Evolutionary conservation across 2,329 filamentous ascomycete species (phyloP).

Genomic region (Pseudonectria foliicola): DNA sequence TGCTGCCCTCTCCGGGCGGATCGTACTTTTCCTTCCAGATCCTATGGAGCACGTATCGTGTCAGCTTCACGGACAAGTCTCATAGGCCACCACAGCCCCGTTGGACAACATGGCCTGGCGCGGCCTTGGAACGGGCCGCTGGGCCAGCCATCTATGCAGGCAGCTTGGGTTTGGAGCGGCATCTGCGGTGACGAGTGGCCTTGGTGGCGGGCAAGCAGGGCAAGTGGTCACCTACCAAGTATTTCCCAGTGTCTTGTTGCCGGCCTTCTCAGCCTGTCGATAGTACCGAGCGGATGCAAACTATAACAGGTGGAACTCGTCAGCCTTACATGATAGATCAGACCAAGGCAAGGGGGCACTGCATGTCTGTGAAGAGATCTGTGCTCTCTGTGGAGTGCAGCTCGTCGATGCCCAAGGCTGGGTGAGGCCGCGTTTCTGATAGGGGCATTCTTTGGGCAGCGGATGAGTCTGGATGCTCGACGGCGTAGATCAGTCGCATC

Average conservation of each 20-base stretch:
- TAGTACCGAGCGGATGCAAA: constrained; percentile 83
- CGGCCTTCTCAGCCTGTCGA: constrained; percentile 80
- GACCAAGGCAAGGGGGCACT: constrained; percentile 11
- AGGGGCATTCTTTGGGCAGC: constrained; percentile 8
- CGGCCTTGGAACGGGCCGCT: background rate
- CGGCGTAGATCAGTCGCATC: constrained; percentile 5
- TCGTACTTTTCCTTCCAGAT: constrained; percentile 98
- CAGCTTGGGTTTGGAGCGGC: no score
- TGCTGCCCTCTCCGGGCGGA: constrained; percentile 31
- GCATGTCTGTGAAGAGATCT: constrained; percentile 3
- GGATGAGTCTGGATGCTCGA: constrained; percentile 3
- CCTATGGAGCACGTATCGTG: constrained; percentile 41
- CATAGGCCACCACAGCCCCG: constrained; percentile 5
- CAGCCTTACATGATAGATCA: constrained; percentile 42
- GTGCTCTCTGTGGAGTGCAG: no score
- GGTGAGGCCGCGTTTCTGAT: constrained; percentile 2
- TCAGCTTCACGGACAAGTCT: background rate
- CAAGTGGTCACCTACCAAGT: constrained; percentile 65
- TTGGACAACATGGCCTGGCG: background rate
- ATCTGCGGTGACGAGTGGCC: no score
- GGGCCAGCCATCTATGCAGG: no score
- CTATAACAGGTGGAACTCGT: constrained; percentile 39
- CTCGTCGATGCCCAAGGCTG: constrained; percentile 33
- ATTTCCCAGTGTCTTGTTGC: constrained; percentile 86
- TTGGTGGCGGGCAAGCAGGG: constrained; percentile 11